phyloP scores from a whole-genome alignment of 1,284 basidiomycete genomes.

The Moesziomyces globuligerus region DNA sequence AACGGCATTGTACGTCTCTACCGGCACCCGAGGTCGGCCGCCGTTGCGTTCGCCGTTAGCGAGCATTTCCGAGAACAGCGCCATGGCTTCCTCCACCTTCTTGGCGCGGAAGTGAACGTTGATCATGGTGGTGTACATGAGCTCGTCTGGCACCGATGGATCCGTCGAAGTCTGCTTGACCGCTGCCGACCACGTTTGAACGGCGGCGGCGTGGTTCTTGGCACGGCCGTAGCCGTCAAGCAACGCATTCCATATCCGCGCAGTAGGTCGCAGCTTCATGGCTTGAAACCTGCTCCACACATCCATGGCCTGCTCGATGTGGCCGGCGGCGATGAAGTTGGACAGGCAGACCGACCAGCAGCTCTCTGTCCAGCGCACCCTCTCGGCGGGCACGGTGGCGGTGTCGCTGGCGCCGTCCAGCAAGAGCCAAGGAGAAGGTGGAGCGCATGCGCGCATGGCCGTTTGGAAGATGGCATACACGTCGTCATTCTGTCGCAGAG shows the following conservation, averaged over 20 bases:
- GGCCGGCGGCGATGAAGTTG: conserved; percentile 40
- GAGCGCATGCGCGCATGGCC: conserved; percentile 37
- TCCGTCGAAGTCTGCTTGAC: conserved; percentile 2
- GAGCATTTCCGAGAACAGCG: conserved; percentile 40
- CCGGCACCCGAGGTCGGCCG: conserved; percentile 17
- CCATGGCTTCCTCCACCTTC: conserved; percentile 36
- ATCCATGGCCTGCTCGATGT: conserved; percentile 45
- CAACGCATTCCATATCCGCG: conserved; percentile 51
- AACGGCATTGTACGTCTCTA: conserved; percentile 58
- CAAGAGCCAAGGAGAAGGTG: conserved; percentile 17
- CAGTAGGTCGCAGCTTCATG: conserved; percentile 21
- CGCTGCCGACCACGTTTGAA: conserved; percentile 46
- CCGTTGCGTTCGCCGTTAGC: conserved; percentile 11
- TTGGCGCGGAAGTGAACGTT: conserved; percentile 35
- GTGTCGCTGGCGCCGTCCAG: not conserved
- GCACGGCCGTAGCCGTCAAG: conserved; percentile 55
- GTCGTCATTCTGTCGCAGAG: conserved; percentile 27
- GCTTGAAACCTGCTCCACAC: conserved; percentile 45
- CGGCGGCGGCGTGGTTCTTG: conserved; percentile 37
- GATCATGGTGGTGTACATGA: conserved; percentile 61
- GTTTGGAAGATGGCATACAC: conserved; percentile 33
- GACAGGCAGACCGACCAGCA: conserved; percentile 53
- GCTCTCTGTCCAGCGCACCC: conserved; percentile 52
- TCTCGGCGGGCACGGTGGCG: not conserved
- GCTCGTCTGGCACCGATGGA: conserved; percentile 26